Base-by-base conservation (phyloP, 805 yeast species). In the Jamesozyma piceae region DNA sequence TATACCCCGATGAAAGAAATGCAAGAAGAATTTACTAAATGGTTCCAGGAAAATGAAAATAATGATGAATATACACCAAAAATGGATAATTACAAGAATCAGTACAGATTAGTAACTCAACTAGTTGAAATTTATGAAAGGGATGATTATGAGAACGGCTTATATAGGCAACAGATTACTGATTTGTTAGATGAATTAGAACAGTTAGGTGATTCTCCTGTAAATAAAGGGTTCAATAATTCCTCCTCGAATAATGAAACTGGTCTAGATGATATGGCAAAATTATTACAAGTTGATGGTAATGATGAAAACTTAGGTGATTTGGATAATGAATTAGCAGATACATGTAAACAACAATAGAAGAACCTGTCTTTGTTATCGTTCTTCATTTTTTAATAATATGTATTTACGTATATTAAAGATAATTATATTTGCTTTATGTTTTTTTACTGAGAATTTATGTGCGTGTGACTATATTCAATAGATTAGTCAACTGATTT, bases 1-100 rank as follows among this genome's bases (percentile, higher is more conserved):
- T 89, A 85, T 57, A 95, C 82, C 51, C 96, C 97, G 2, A 72
- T 90, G 64, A 82, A 80, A 54, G 95, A 87, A 46, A 71, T 89
- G 58, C 76, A 80, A 49, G 64, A 68, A 11, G 85, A 84, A 56
- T 86, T 79, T 58, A 84, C 87, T 2, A 72, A 62, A 22, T 90
- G 85, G 80, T 68, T 90, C 47, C 63, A 65, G 36, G 74, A 73
- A 38, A 72, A 82, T 48, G 66, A 67, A 40, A 71, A 67, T 8
- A 58, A 56, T 9, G 55, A 60, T 14, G 57, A 78, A 21, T 43
- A 68, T 6, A 65, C 60, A 2, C 75, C 66, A 5, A 80, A 82
- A 40, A 64, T 69, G 45, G 60, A 54, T 2, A 71, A 76, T 29
- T 87, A 80, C 62, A 63, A 69, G 43, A 63, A 68, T 32, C 97